A percentile compares a stretch with the other conserved stretches of the same genome.
These are phyloP conservation scores for Hypoxylon sp. DNA, from an alignment of 2,329 filamentous ascomycete species.

Conservation along the genomic window DNA sequence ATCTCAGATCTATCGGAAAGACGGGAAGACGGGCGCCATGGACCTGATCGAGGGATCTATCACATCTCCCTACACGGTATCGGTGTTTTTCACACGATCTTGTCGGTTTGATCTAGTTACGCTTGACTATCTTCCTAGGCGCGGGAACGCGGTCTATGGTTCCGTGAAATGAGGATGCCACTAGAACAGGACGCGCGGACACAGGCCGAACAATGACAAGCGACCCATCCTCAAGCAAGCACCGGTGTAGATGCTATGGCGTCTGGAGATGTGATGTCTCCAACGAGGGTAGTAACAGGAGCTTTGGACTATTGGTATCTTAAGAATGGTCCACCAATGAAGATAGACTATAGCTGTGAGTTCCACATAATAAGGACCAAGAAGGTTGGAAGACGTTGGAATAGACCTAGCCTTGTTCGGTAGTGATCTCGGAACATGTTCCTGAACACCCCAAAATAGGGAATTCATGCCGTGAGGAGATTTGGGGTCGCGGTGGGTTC, in stretches of 20 bases:
- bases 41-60: constrained; percentile 20
- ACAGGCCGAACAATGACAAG: constrained; percentile 16
- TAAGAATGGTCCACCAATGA: constrained; percentile 35
- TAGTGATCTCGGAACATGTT: constrained; percentile 45
- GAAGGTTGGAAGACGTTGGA: constrained; percentile 27
- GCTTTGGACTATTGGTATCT: constrained; percentile 12
- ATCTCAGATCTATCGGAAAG: constrained; percentile 40
- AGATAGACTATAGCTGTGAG: constrained; percentile 5
- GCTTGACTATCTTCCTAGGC: constrained; percentile 8
- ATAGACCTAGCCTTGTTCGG: constrained; percentile 46
- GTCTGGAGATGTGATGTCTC: constrained; percentile 22
- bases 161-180: constrained; percentile 24
- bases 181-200: constrained; percentile 11
- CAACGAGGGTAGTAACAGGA: constrained; percentile 4
- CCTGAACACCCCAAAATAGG: constrained; percentile 47
- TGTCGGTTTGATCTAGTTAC: constrained; percentile 16
- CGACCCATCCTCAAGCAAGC: constrained; percentile 10
- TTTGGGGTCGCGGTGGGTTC: constrained; percentile 37
- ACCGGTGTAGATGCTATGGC: constrained; percentile 26
- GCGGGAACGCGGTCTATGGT: constrained; percentile 39
- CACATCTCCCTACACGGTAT: constrained; percentile 13
- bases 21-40: constrained; percentile 42
- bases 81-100: constrained; percentile 6
- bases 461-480: constrained; percentile 43
- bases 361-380: constrained; percentile 34